A percentile compares a stretch with the other conserved stretches of the same genome.
Conservation (phyloP, 2,329 filamentous ascomycete species). For the Colletotrichum magnum region DNA sequence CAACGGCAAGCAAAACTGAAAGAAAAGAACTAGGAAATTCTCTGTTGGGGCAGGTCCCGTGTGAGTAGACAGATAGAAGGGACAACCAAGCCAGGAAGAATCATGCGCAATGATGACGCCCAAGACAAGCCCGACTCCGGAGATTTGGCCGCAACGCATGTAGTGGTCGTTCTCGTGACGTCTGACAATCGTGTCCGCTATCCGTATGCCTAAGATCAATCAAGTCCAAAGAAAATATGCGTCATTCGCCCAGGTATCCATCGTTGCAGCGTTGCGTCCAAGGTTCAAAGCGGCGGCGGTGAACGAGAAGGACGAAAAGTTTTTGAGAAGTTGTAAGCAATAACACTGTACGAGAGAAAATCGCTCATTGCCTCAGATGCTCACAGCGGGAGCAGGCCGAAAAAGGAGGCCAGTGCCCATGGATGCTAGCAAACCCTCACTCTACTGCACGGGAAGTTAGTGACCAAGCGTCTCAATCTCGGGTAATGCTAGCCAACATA, state of each 20-base stretch:
- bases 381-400: neutral
- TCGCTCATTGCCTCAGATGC: conserved; percentile 1
- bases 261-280: conserved; percentile 33
- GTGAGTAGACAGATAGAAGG: conserved; percentile 39
- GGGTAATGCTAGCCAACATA: neutral
- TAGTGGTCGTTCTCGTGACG: conserved; percentile 39
- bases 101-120: conserved; percentile 33
- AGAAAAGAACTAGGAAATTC: conserved; percentile 38
- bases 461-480: neutral
- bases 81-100: conserved; percentile 28
- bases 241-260: conserved; percentile 41
- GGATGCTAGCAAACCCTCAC: neutral
- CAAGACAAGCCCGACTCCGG: conserved; percentile 38
- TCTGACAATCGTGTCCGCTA: conserved; percentile 41
- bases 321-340: conserved; percentile 29
- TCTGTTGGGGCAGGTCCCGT: conserved; percentile 37
- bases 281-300: conserved; percentile 35
- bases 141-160: conserved; percentile 38
- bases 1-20: conserved; percentile 31
- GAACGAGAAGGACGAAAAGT: conserved; percentile 32
- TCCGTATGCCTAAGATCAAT: conserved; percentile 41
- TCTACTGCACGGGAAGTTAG: conserved; percentile 33
- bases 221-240: conserved; percentile 41
- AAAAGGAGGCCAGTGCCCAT: conserved; percentile 14
- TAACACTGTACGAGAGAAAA: conserved; percentile 27